phyloP scores from a whole-genome alignment of 176 grass and related monocot genomes.

The Elaeis guineensis region DNA sequence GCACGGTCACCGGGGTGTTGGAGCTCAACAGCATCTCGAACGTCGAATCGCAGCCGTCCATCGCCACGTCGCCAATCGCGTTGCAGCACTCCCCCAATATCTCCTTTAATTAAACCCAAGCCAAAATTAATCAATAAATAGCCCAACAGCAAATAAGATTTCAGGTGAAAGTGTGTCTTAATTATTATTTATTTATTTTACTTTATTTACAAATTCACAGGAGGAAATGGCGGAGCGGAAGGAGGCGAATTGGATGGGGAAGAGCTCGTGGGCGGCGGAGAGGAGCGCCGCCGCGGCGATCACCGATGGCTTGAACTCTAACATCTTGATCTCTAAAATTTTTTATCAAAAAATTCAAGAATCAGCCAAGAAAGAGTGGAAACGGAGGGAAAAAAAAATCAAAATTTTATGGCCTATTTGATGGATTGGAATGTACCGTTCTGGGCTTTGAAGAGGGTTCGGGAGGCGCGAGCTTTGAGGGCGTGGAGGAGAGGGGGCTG shows the following conservation, averaged over 20 bases:
- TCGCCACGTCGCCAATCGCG: constrained; percentile 21
- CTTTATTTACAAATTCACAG: constrained; percentile 90
- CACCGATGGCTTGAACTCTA: constrained; percentile 66
- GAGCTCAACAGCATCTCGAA: constrained; percentile 19
- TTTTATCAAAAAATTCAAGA: not conserved
- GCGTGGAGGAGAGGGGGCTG: constrained; percentile 33
- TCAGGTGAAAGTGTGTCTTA: too few species aligned
- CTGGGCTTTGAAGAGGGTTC: constrained; percentile 48
- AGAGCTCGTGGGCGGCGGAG: constrained; percentile 59
- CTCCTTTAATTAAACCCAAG: constrained; percentile 28
- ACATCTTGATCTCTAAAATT: constrained; percentile 59
- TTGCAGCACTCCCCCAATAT: constrained; percentile 63
- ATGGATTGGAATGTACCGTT: constrained; percentile 38
- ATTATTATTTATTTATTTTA: constrained; percentile 1
- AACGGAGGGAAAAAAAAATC: not conserved
- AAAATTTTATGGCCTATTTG: not conserved
- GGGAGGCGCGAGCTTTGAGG: constrained; percentile 65
- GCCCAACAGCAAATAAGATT: not conserved
- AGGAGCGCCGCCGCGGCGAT: constrained; percentile 51
- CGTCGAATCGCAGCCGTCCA: constrained; percentile 21
- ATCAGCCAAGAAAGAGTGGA: not conserved
- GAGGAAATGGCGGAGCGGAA: constrained; percentile 48
- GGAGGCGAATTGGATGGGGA: constrained; percentile 34
- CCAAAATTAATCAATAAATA: too few species aligned
- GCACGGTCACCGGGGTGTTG: constrained; percentile 80